Evolutionary conservation across 2,329 filamentous ascomycete species (phyloP).

Genomic region (Nemania sp.): DNA sequence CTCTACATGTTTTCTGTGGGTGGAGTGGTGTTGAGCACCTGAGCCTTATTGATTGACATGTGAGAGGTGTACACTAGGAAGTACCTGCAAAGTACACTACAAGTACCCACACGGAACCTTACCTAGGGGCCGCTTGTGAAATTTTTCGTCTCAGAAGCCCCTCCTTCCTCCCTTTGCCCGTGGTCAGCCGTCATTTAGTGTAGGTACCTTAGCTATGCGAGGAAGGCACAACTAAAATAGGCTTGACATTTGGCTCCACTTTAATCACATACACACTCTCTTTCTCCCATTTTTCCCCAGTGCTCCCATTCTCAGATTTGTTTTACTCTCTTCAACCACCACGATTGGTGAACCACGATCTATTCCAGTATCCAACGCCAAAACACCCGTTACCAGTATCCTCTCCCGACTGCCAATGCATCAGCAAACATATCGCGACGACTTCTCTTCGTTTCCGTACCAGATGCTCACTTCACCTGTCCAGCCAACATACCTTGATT

Average conservation of each 20-base stretch:
- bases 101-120: background rate
- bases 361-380: constrained; percentile 11
- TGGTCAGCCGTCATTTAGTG: constrained; percentile 18
- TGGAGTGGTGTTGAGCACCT: constrained; percentile 13
- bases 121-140: constrained; percentile 8
- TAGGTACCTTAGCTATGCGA: too few relatives aligned
- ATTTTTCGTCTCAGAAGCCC: constrained; percentile 1
- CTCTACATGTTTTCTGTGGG: background rate
- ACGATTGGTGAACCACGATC: constrained; percentile 29
- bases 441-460: constrained; percentile 54
- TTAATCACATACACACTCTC: constrained; percentile 20
- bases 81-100: too few relatives aligned
- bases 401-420: constrained; percentile 54
- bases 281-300: background rate
- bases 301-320: constrained; percentile 11
- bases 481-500: constrained; percentile 54
- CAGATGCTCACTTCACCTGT: constrained; percentile 62
- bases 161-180: background rate
- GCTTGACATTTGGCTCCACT: background rate
- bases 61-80: too few relatives aligned
- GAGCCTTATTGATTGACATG: background rate
- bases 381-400: constrained; percentile 18
- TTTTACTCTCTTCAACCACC: constrained; percentile 26
- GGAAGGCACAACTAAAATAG: background rate
- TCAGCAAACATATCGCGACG: constrained; percentile 53